phyloP scores from a whole-genome alignment of 257 asterid genomes.

The Euphrasia confusa region DNA sequence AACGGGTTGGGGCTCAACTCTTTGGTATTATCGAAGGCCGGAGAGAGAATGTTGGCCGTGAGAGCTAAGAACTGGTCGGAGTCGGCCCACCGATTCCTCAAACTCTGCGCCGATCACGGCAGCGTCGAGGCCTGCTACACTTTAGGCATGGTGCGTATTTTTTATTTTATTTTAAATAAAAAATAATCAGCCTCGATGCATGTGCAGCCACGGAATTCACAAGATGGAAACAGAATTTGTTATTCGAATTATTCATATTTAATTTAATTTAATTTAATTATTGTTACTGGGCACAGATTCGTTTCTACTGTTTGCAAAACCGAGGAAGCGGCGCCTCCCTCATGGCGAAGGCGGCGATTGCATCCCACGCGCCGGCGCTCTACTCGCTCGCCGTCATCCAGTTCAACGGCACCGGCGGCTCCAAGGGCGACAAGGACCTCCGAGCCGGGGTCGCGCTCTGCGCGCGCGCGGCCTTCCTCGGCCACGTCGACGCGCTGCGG shows the following conservation, averaged over 20 bases:
- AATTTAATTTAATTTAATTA: neutral
- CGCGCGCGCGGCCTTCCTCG: conserved; percentile 90
- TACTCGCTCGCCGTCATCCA: conserved; percentile 87
- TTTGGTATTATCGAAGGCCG: conserved; percentile 63
- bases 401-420: conserved; percentile 97
- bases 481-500: conserved; percentile 88
- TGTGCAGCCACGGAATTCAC: neutral
- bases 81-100: conserved; percentile 71
- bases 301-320: conserved; percentile 81
- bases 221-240: neutral
- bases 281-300: conserved; percentile 53
- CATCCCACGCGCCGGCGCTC: conserved; percentile 81
- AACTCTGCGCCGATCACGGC: conserved; percentile 83
- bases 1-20: conserved; percentile 66
- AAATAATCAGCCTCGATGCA: neutral
- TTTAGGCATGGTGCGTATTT: conserved; percentile 80
- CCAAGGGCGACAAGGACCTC: conserved; percentile 78
- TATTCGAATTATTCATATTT: neutral
- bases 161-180: neutral
- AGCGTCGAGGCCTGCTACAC: conserved; percentile 77
- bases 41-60: conserved; percentile 48
- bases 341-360: conserved; percentile 95
- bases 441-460: conserved; percentile 90
- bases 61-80: conserved; percentile 79
- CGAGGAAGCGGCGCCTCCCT: conserved; percentile 84